These are phyloP conservation scores for Stephania japonica DNA, from an alignment of 164 flowering plant species.

Conservation along the genomic window DNA sequence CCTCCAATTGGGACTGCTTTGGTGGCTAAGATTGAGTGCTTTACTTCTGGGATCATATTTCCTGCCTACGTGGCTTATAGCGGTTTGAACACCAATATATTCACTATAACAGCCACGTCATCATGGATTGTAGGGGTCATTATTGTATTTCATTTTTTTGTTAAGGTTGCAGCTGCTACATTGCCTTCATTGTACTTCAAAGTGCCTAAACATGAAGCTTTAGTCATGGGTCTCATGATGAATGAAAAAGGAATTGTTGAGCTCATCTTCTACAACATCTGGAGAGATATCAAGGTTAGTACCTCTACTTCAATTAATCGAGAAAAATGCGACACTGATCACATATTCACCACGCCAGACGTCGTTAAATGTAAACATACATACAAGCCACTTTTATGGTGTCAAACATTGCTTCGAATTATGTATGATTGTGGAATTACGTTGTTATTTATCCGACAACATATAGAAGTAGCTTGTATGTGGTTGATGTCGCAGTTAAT, in stretches of 20 bases:
- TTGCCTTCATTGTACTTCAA: conserved; percentile 32
- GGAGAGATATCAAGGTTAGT: neutral
- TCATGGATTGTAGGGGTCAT: conserved; percentile 21
- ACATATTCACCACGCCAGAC: no score
- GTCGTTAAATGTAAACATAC: no score
- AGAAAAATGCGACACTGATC: no score
- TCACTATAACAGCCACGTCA: conserved; percentile 14
- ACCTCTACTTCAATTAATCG: no score
- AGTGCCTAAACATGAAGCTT: no score
- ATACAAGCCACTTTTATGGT: no score
- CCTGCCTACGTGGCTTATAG: conserved; percentile 16
- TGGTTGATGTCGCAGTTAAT: no score
- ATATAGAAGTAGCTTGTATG: no score
- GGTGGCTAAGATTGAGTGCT: conserved; percentile 24
- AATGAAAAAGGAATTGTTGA: neutral
- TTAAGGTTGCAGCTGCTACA: conserved; percentile 27
- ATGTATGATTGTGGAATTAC: no score
- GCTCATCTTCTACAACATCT: neutral
- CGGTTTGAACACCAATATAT: conserved; percentile 12
- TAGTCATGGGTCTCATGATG: conserved; percentile 15
- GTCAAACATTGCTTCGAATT: no score
- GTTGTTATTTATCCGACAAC: no score
- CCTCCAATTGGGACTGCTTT: conserved; percentile 42
- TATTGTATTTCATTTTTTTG: conserved; percentile 23
- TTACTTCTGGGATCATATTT: conserved; percentile 17